Base-by-base conservation (phyloP, 2,329 filamentous ascomycete genomes). In the Macrophomina tecta region DNA sequence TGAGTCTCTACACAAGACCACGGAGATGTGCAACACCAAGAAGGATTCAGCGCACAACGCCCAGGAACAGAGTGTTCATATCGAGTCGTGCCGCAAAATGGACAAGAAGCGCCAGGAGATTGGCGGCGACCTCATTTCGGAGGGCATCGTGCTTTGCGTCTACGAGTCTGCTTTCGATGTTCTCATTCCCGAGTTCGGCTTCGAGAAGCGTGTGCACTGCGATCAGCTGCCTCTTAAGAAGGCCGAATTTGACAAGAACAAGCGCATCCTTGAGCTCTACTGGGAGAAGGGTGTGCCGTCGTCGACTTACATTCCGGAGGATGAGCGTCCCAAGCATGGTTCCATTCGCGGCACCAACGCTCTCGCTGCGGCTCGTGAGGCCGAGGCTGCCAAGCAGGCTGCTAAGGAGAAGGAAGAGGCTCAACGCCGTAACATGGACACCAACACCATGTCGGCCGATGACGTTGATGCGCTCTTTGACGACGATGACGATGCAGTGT, bases 221-320 rank as follows among this genome's bases (percentile, higher is more conserved):
- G 95, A 99, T 76, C 95, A 99, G 83, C 85, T 99, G 77, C 95
- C 95, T 36, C 84, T 99, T 72, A 94, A 98, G 87, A 99, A 99
- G 85, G 95, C 95, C n/a, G 95, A 99, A 78, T 99, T 95, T 82
- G 90, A 96, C 80, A 98, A 98, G 85, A 93, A 97, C 77, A 92
- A 94, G 82, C 89, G 95, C 66, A 88, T 98, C 36, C 86, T 99
- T 55, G 95, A 99, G 81, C 87, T 99, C 16, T 99, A 97, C 85
- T 99, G 95, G 95, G 95, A 99, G 89, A 99, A 98, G 87, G 95
- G 95, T 55, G 93, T 98, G 7, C 93, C 94, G 34, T 98, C 94
- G 69, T 97, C 94, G 51, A 92, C 94, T 2, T 99, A 96, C 73
- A 90, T 99, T 63, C 95, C 95, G 2, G 95, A 99, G 77, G 95